Evolutionary conservation across 2,329 filamentous ascomycete species (phyloP).

Genomic region (Clarireedia homoeocarpa): DNA sequence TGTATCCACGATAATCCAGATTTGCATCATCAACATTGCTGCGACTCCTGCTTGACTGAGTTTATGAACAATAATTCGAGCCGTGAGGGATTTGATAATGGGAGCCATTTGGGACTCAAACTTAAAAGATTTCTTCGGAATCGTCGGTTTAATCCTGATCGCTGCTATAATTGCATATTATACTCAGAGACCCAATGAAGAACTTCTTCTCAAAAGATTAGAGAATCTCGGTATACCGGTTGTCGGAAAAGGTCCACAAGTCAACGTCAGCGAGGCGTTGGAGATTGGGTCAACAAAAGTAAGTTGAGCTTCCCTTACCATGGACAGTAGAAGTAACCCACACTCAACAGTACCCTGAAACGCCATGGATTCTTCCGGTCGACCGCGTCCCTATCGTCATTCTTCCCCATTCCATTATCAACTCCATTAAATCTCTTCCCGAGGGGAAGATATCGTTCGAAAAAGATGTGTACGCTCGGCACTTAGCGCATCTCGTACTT

Average conservation of each 20-base stretch:
- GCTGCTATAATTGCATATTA: background rate
- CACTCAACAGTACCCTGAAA: background rate
- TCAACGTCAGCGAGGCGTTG: background rate
- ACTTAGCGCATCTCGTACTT: background rate
- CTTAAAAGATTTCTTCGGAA: background rate
- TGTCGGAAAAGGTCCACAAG: conserved; percentile 1
- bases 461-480: conserved; percentile 1
- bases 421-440: conserved; percentile 1
- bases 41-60: background rate
- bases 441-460: conserved; percentile 2
- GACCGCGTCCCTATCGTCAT: conserved; percentile 2
- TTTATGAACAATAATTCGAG: background rate
- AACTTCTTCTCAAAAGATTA: background rate
- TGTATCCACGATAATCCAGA: background rate
- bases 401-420: background rate
- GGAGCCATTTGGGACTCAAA: background rate
- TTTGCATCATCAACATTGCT: background rate
- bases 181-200: background rate
- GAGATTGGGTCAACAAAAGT: background rate
- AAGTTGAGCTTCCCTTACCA: background rate
- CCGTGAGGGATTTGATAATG: background rate
- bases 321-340: no score
- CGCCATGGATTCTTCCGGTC: background rate
- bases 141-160: background rate
- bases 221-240: background rate